phyloP scores from a whole-genome alignment of 768 basidiomycete species.

The Epithele typhae region DNA sequence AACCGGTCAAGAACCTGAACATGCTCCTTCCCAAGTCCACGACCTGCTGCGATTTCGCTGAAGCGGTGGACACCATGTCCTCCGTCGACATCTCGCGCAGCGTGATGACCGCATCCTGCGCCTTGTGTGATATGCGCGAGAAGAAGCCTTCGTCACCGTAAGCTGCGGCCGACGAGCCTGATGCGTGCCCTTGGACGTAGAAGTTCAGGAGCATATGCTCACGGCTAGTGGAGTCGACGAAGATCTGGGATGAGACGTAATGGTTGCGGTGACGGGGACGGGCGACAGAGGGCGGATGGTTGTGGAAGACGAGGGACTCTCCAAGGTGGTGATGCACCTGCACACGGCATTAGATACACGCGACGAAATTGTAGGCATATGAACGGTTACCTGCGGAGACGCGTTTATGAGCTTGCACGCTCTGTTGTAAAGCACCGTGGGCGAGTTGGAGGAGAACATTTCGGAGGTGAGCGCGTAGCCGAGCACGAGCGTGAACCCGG shows the following conservation, averaged over 20 bases:
- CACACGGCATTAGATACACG: no score
- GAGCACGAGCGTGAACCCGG: constrained; percentile 71
- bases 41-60: constrained; percentile 35
- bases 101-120: constrained; percentile 32
- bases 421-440: constrained; percentile 72
- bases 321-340: constrained; percentile 70
- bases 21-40: constrained; percentile 49
- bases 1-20: constrained; percentile 73
- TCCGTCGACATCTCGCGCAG: constrained; percentile 54
- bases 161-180: constrained; percentile 28
- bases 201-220: constrained; percentile 86
- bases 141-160: constrained; percentile 32
- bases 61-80: constrained; percentile 45
- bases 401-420: constrained; percentile 47
- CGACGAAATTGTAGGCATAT: no score
- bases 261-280: constrained; percentile 81
- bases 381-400: constrained; percentile 32
- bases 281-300: constrained; percentile 69
- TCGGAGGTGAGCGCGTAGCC: constrained; percentile 79
- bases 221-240: constrained; percentile 65
- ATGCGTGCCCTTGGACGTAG: constrained; percentile 62
- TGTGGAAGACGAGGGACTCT: constrained; percentile 70
- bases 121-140: constrained; percentile 40
- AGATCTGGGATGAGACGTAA: constrained; percentile 75
- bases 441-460: constrained; percentile 84